Percentiles rank a stretch among this genome's conserved stretches.
These are phyloP conservation scores for Nigrospora osmanthi DNA, from an alignment of 2,329 filamentous ascomycete species.

Conservation along the genomic window DNA sequence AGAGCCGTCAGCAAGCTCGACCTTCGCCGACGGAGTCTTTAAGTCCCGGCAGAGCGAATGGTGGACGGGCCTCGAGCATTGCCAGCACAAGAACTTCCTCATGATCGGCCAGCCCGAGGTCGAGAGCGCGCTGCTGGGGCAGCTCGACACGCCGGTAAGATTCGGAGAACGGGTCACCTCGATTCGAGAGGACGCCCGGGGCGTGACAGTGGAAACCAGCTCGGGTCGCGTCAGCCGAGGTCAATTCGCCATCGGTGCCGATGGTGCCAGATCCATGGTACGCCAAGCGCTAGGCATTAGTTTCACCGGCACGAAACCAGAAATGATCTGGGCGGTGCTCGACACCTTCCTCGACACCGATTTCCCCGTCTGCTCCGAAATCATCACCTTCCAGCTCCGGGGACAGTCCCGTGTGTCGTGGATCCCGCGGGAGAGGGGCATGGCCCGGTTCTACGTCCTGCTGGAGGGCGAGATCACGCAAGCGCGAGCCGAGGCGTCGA, in stretches of 20 bases:
- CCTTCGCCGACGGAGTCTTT: slow-evolving; percentile 36
- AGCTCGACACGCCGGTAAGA: slow-evolving; percentile 23
- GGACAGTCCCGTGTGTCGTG: slow-evolving; percentile 37
- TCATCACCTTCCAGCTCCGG: slow-evolving; percentile 37
- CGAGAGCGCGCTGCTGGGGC: slow-evolving; percentile 27
- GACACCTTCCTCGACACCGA: slow-evolving; percentile 41
- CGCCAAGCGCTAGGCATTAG: slow-evolving; percentile 28
- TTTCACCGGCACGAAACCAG: slow-evolving; percentile 38
- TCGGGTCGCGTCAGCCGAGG: slow-evolving; percentile 23
- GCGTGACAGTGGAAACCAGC: slow-evolving; percentile 19
- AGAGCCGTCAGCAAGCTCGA: slow-evolving; percentile 31
- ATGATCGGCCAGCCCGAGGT: slow-evolving; percentile 42
- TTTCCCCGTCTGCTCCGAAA: slow-evolving; percentile 36
- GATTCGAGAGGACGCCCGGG: slow-evolving; percentile 16
- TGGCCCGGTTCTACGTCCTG: slow-evolving; percentile 38
- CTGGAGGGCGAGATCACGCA: slow-evolving; percentile 36
- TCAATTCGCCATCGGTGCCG: slow-evolving; percentile 41
- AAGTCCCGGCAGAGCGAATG: slow-evolving; percentile 37
- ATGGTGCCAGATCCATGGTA: slow-evolving; percentile 41
- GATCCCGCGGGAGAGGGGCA: slow-evolving; percentile 38
- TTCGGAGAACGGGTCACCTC: slow-evolving; percentile 28
- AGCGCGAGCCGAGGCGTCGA: slow-evolving; percentile 29
- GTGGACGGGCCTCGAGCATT: slow-evolving; percentile 37
- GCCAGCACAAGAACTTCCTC: slow-evolving; percentile 37
- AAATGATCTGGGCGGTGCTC: slow-evolving; percentile 41